Base-by-base conservation (phyloP, 176 grass and related monocot genomes). In the Carex myosuroides region DNA sequence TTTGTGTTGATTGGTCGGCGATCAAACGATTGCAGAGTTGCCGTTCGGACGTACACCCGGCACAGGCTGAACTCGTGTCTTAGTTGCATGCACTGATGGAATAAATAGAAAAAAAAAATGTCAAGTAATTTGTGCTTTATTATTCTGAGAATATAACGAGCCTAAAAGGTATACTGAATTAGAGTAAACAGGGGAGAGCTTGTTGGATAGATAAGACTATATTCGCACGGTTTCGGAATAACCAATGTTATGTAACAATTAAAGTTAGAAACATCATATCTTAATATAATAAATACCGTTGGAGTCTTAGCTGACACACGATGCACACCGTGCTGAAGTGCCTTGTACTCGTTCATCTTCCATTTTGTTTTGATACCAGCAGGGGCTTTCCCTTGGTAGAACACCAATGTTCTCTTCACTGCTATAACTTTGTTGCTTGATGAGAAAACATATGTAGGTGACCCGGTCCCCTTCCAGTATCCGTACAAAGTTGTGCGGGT, bases 321-420 rank as follows among this genome's bases (percentile, higher is more conserved):
- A 26, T 39, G 13, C 8, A 24, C 42, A 17, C 8, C 69, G 41
- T 46, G 33, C 57, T 58, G 83, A 76, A 71, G 65, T 13, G 87
- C 85, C 87, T 91, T 91, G 78, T 97, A 97, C 86, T 97, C 91
- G 59, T 97, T 97, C 94, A 97, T 97, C 87, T 97, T 97, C 94
- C 94, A 97, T 1, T 50, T 64, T 8, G 91, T 97, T 85, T 87
- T 91, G 50, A 17, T 83, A 32, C 89, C 87, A 0, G 77, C 67
- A 3, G 91, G 89, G 0, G 91, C 87, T 60, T 89, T 87, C 29
- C 94, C 94, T 56, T 83, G 2, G 86, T 97, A 97, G 81, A 97
- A 97, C 17, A 97, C 94, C 89, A 97, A 87, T 65, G 94, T 97
- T 58, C 86, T 80, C 91, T 90, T 97, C 84, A 85, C 85, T 1